Conservation (phyloP, 1,284 basidiomycete genomes). For the Pseudozyma flocculosa region DNA sequence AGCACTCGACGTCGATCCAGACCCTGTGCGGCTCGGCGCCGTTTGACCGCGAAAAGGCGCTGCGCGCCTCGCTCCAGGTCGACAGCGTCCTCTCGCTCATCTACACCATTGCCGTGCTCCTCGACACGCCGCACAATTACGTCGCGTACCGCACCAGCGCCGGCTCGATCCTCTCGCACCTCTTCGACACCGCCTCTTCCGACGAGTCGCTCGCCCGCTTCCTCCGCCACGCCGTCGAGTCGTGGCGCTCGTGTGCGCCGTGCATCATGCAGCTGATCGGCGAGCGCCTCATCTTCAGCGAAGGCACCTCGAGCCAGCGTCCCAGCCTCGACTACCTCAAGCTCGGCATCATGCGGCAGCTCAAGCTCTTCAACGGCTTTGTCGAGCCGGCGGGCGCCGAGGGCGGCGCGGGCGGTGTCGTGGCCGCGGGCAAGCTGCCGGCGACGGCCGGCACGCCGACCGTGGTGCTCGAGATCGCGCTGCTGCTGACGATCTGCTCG, state of each 20-base stretch:
- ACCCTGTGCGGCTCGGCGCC: conserved; percentile 1
- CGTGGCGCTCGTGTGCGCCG: conserved; percentile 2
- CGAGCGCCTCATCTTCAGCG: conserved; percentile 5
- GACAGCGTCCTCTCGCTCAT: conserved; percentile 37
- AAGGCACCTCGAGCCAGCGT: conserved; percentile 2
- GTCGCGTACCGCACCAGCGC: conserved; percentile 8
- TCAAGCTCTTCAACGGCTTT: not conserved
- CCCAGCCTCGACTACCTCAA: conserved; percentile 4
- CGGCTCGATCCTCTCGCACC: not conserved
- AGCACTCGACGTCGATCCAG: conserved; percentile 2
- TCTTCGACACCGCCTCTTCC: not conserved
- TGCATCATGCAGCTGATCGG: not conserved
- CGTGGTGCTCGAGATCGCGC: conserved; percentile 16
- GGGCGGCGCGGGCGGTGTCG: too few relatives aligned
- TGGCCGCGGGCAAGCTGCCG: too few relatives aligned
- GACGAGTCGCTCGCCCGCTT: conserved; percentile 3
- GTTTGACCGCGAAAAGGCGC: conserved; percentile 24
- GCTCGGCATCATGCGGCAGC: not conserved
- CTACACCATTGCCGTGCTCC: conserved; percentile 13
- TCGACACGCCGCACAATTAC: conserved; percentile 23
- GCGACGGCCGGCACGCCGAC: too few relatives aligned
- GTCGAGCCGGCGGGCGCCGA: not conserved
- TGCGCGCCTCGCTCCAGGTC: conserved; percentile 23
- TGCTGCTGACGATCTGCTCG: conserved; percentile 44
- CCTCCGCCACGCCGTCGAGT: conserved; percentile 3